These are phyloP conservation scores for Prunus mira DNA, from an alignment of 306 rosid species.

Conservation along the genomic window DNA sequence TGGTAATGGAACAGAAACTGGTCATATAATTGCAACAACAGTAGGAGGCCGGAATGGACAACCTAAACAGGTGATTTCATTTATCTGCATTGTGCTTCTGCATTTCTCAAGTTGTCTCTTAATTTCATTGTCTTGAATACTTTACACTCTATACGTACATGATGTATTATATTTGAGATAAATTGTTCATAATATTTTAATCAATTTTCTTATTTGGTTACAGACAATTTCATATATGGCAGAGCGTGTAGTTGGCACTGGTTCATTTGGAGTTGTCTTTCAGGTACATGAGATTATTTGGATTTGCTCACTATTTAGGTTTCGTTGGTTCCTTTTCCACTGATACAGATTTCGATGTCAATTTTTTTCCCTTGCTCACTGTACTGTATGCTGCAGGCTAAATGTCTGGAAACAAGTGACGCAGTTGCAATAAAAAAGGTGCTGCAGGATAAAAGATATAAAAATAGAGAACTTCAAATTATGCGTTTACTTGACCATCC, in stretches of 20 bases:
- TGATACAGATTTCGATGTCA: not conserved
- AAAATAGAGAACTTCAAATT: constrained; percentile 86
- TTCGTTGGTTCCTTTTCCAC: not conserved
- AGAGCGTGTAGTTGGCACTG: constrained; percentile 94
- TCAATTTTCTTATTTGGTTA: constrained; percentile 19
- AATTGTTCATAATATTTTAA: not conserved
- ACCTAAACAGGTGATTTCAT: constrained; percentile 66
- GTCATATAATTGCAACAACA: constrained; percentile 77
- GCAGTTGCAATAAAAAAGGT: constrained; percentile 90
- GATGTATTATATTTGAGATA: constrained; percentile 1
- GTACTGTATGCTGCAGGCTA: constrained; percentile 48
- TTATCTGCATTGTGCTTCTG: not conserved
- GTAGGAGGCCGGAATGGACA: constrained; percentile 78
- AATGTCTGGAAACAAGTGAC: constrained; percentile 84
- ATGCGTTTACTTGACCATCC: constrained; percentile 83
- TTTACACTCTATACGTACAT: not conserved
- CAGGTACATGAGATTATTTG: constrained; percentile 57
- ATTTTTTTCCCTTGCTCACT: not conserved
- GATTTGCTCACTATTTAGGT: constrained; percentile 1
- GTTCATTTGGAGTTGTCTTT: constrained; percentile 90
- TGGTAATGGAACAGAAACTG: constrained; percentile 84
- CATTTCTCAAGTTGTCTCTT: not conserved
- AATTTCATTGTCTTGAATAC: no score
- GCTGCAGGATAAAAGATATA: constrained; percentile 89
- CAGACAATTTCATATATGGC: constrained; percentile 93